Base-by-base conservation (phyloP, 192 early-diverging fungal genomes). In the Gryganskiella cystojenkinii region DNA sequence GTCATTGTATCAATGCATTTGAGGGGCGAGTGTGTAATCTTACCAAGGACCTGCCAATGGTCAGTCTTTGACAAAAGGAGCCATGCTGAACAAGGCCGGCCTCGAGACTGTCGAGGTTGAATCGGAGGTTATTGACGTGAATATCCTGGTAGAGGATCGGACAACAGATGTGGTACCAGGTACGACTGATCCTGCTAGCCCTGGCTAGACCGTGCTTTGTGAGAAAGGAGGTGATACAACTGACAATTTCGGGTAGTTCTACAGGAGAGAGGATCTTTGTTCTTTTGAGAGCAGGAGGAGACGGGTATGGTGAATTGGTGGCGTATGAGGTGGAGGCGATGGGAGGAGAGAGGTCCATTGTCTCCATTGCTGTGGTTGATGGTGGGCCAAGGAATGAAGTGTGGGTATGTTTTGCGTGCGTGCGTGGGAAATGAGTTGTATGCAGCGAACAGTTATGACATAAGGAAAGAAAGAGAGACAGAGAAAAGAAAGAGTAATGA, bases 81-180 rank as follows among this genome's bases (percentile, higher is more conserved):
- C 71, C 71, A 45, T 60, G 33, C 1, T 30, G 45, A 4, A 2
- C 27, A 15, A 73, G 40, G 34, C 71, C 71, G 4, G 65, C 27
- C 34, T 65, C 71, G 10, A 73, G 56, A 49, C 71, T 73, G 9
- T 52, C 45, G 19, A 73, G 59, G 37, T 65, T 65, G 62, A 73
- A 65, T 20, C 25, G 14, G 13, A 45, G 34, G 17, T 13, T 15
- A 27, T 22, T 47, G 49, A 73, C 35, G 8, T 13, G 7, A 30
- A 73, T 65, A 0, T 64, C 56, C 7, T 47, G 34, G 25, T 73
- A 73, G 28, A 73, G 56, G 19, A 64, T 19, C 11, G 62, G 62
- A 3, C 58, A 10, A 35, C 55, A 52, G 54, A 59, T 65, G 8
- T 24, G 4, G 11, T 61, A 57, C 62, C 71, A 64, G 20, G 61